phyloP scores from a whole-genome alignment of 1,284 basidiomycete species.

The Irpex lacteus region DNA sequence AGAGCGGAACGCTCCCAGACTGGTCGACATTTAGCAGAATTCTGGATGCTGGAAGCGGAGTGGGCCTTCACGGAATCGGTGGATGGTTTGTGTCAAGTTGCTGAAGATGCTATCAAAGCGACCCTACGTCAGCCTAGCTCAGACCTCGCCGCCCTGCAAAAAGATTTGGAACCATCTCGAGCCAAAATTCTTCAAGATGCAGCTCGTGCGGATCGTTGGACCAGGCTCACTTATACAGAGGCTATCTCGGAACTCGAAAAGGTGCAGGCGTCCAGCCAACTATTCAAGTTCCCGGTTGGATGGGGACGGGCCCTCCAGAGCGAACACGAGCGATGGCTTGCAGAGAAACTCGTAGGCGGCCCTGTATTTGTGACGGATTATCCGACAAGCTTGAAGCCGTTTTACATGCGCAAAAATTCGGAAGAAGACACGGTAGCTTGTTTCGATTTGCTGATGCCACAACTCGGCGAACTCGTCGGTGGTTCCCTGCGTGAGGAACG shows the following conservation, averaged over 20 bases:
- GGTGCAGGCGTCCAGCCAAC: slow-evolving; percentile 21
- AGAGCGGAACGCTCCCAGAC: slow-evolving; percentile 90
- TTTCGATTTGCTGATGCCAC: slow-evolving; percentile 91
- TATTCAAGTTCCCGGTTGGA: slow-evolving; percentile 55
- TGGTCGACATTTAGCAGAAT: slow-evolving; percentile 92
- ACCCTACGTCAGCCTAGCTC: slow-evolving; percentile 32
- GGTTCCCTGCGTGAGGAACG: slow-evolving; percentile 91
- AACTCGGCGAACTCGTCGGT: slow-evolving; percentile 88
- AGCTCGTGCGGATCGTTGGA: slow-evolving; percentile 47
- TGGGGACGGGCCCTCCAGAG: slow-evolving; percentile 79
- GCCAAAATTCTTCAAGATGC: slow-evolving; percentile 33
- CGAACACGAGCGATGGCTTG: slow-evolving; percentile 93
- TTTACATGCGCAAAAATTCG: slow-evolving; percentile 86
- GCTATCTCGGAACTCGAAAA: slow-evolving; percentile 64
- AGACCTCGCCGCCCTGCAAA: slow-evolving; percentile 40
- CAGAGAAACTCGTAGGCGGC: slow-evolving; percentile 58
- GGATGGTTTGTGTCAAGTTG: slow-evolving; percentile 63
- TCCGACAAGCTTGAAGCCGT: slow-evolving; percentile 82
- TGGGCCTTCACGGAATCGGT: slow-evolving; percentile 60
- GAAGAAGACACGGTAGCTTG: slow-evolving; percentile 76
- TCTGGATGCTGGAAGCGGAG: slow-evolving; percentile 99
- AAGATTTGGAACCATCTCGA: slow-evolving; percentile 29
- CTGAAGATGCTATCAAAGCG: slow-evolving; percentile 64
- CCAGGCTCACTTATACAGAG: slow-evolving; percentile 78
- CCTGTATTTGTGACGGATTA: slow-evolving; percentile 95